Base-by-base conservation (phyloP, 192 early-diverging fungal species). In the Coemansia sp. region DNA sequence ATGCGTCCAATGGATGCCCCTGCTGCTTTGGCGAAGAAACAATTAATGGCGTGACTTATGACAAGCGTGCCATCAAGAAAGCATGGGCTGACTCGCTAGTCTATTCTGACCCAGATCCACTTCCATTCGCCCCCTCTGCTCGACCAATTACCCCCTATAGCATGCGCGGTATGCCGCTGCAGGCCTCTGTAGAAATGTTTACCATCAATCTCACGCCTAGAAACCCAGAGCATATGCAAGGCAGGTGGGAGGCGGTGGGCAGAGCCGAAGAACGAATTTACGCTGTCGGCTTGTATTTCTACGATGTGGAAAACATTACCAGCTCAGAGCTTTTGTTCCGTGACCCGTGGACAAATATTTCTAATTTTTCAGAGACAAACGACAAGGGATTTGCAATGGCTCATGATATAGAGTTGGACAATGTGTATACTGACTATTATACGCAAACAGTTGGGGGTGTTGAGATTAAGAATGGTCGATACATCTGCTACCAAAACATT, bases 231-330 rank as follows among this genome's bases (percentile, higher is more conserved):
- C 84, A 81, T 48, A 43, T 60, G 8, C 84, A 83, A n/a, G 54
- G 57, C 18, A 52, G 27, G 7, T 91, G 88, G 89, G 85, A 91
- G 39, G 68, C 87, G 2, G 86, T 89, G 48, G 89, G 80, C 4
- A 86, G 83, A 72, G 63, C 68, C 7, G 77, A 83, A 61, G 88
- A 91, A 59, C 64, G 74, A 34, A 88, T 91, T 25, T 70, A 83
- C 7, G 86, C 89, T 1, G 83, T 85, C 0, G 89, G 85, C 5
- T 77, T 91, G 25, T 82, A 83, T 58, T 88, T 86, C 63, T 88
- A 87, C 61, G 76, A 79, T 34, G 55, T 82, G 0, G 80, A 82
- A 17, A 88, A 91, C 75, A 81, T 89, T 42, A 81, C 78, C 23
- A 68, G 78, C 3, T 78, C 79, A 15, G 64, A 68, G 0, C 73